Conservation (phyloP, 192 early-diverging fungal species). For the Rhizoclosmatium sp. region DNA sequence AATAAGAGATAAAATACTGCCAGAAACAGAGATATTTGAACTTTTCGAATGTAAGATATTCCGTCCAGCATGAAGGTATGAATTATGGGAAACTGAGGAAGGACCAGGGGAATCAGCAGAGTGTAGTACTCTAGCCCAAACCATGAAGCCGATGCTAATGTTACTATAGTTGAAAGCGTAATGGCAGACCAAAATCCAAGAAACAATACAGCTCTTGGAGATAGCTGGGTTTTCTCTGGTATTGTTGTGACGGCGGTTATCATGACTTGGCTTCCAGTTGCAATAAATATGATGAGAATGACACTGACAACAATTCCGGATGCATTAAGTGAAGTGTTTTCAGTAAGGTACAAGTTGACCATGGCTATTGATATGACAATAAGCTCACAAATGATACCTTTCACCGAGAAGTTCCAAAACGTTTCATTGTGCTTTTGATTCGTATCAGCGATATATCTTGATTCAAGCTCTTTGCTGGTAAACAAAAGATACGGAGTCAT, state of each 20-base stretch:
- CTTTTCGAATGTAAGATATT: constrained; percentile 8
- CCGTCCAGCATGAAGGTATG: constrained; percentile 35
- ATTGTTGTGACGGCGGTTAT: constrained; percentile 15
- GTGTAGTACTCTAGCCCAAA: constrained; percentile 6
- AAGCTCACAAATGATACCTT: constrained; percentile 32
- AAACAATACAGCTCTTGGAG: background rate
- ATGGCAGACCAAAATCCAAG: constrained; percentile 33
- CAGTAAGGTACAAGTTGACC: constrained; percentile 11
- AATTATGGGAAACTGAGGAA: constrained; percentile 32
- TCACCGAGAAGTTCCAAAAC: constrained; percentile 30
- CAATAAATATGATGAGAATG: constrained; percentile 10
- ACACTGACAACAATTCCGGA: background rate
- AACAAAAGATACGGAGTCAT: constrained; percentile 22
- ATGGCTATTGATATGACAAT: constrained; percentile 25
- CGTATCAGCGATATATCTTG: constrained; percentile 18
- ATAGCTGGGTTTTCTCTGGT: background rate
- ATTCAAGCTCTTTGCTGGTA: constrained; percentile 26
- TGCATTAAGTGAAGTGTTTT: background rate
- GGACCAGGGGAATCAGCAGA: constrained; percentile 10
- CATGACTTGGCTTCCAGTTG: constrained; percentile 31
- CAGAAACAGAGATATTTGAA: background rate
- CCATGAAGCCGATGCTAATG: constrained; percentile 5
- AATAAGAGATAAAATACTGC: constrained; percentile 7
- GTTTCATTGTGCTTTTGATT: constrained; percentile 19
- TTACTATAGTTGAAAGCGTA: constrained; percentile 14